Percentiles rank a stretch among this genome's conserved stretches.
These are phyloP conservation scores for Millerago galiae DNA, from an alignment of 805 yeast genomes.

Conservation along the genomic window DNA sequence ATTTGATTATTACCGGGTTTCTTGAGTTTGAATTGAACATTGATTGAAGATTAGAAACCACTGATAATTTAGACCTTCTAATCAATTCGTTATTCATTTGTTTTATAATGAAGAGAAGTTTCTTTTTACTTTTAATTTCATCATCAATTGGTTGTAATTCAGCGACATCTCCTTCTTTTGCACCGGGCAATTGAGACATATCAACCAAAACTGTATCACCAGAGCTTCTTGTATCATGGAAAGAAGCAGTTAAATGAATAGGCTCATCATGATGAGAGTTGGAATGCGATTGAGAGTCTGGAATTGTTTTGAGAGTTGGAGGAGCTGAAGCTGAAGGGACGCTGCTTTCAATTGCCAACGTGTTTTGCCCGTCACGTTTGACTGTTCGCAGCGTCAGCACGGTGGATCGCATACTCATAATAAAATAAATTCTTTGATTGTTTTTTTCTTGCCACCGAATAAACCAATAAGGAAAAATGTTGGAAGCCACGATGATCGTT, in stretches of 20 bases:
- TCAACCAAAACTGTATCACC: slow-evolving; percentile 59
- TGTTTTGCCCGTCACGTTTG: slow-evolving; percentile 17
- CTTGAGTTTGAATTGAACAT: slow-evolving; percentile 62
- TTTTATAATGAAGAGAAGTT: slow-evolving; percentile 38
- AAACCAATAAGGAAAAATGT: slow-evolving; percentile 44
- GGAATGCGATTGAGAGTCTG: background rate
- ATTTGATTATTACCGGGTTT: slow-evolving; percentile 53
- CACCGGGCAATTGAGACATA: slow-evolving; percentile 49
- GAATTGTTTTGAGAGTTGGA: background rate
- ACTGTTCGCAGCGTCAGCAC: slow-evolving; percentile 25
- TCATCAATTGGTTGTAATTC: slow-evolving; percentile 44
- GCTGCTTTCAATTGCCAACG: slow-evolving; percentile 20
- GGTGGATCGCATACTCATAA: slow-evolving; percentile 21
- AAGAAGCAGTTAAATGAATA: slow-evolving; percentile 15
- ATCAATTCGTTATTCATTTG: slow-evolving; percentile 26
- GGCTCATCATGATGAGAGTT: slow-evolving; percentile 12
- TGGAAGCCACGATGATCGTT: slow-evolving; percentile 94
- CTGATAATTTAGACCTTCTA: slow-evolving; percentile 27
- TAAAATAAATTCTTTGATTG: too few relatives aligned
- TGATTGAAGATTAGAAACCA: slow-evolving; percentile 53
- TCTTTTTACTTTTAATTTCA: slow-evolving; percentile 27
- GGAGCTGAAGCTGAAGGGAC: too few relatives aligned
- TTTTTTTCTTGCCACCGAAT: background rate
- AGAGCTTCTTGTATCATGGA: slow-evolving; percentile 64
- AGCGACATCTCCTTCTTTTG: slow-evolving; percentile 69